Conservation (phyloP, 2,329 filamentous ascomycete species). For the Plectosphaerella plurivora region DNA sequence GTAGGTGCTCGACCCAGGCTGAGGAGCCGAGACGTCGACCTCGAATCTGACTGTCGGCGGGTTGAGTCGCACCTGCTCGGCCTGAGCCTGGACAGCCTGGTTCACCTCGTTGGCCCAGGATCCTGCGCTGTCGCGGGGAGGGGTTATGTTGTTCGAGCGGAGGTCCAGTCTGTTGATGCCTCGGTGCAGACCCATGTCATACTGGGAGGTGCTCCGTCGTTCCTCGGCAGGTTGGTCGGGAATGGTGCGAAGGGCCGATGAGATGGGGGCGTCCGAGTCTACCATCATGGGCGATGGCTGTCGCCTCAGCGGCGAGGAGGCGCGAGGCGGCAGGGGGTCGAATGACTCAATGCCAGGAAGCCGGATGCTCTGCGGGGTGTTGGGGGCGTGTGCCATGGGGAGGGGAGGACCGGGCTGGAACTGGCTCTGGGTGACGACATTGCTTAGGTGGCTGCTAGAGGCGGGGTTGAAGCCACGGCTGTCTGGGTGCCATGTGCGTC, state of each 20-base stretch:
- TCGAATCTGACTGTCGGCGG: conserved; percentile 52
- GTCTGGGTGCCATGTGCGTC: conserved; percentile 88
- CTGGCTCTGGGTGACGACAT: conserved; percentile 66
- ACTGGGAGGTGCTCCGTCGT: conserved; percentile 48
- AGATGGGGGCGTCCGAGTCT: conserved; percentile 46
- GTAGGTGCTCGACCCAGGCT: background rate
- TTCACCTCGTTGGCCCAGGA: conserved; percentile 54
- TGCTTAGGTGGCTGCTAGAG: conserved; percentile 68
- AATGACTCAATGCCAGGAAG: conserved; percentile 92
- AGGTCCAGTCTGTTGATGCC: conserved; percentile 66
- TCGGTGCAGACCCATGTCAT: conserved; percentile 63
- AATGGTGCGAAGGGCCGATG: conserved; percentile 24
- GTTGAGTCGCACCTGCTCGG: conserved; percentile 42
- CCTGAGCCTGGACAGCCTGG: conserved; percentile 50
- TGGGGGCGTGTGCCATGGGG: conserved; percentile 40
- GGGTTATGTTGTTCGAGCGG: conserved; percentile 38
- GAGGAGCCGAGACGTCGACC: conserved; percentile 27
- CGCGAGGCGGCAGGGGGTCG: conserved; percentile 65
- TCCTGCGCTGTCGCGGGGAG: conserved; percentile 47
- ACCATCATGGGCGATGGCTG: conserved; percentile 74
- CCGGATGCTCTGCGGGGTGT: conserved; percentile 57
- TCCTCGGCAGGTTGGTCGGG: conserved; percentile 35
- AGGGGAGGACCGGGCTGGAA: conserved; percentile 51
- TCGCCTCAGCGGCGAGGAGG: conserved; percentile 58
- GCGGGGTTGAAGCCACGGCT: conserved; percentile 60